These are phyloP conservation scores for Epichloe elymi DNA, from an alignment of 2,329 filamentous ascomycete species.

Conservation along the genomic window DNA sequence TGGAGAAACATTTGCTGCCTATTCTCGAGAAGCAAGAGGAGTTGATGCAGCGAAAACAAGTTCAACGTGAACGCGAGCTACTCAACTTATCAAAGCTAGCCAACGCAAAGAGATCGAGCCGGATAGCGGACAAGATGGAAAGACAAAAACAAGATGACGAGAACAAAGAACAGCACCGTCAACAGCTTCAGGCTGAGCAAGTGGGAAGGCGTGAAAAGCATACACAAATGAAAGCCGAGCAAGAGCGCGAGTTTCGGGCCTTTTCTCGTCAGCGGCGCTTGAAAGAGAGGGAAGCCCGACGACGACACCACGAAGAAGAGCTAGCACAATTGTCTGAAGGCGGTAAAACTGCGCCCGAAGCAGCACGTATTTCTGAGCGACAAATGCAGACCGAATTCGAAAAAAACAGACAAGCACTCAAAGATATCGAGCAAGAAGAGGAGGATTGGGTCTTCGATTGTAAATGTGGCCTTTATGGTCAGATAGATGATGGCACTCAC, in stretches of 20 bases:
- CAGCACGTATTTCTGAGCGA: constrained; percentile 59
- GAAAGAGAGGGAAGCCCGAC: constrained; percentile 72
- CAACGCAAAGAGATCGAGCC: constrained; percentile 86
- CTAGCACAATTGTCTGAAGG: constrained; percentile 67
- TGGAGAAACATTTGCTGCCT: constrained; percentile 70
- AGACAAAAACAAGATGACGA: constrained; percentile 63
- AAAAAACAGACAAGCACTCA: constrained; percentile 61
- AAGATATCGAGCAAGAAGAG: constrained; percentile 59
- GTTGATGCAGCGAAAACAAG: constrained; percentile 56
- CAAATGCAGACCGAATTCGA: constrained; percentile 74
- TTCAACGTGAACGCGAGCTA: constrained; percentile 62
- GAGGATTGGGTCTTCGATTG: constrained; percentile 94
- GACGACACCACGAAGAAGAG: constrained; percentile 74
- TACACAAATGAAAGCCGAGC: constrained; percentile 43
- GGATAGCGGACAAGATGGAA: constrained; percentile 71
- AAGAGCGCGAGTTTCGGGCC: constrained; percentile 66
- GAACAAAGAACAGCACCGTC: constrained; percentile 51
- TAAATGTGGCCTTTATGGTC: constrained; percentile 76
- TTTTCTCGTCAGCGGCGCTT: constrained; percentile 76
- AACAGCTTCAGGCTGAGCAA: constrained; percentile 38
- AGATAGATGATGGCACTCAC: constrained; percentile 88
- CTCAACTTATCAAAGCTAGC: constrained; percentile 74
- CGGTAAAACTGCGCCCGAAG: constrained; percentile 45
- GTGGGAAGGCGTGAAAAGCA: constrained; percentile 56
- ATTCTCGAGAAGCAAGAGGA: constrained; percentile 70